These are phyloP conservation scores for Kazachstania sp. DNA, from an alignment of 1,139 yeast species.

Conservation along the genomic window DNA sequence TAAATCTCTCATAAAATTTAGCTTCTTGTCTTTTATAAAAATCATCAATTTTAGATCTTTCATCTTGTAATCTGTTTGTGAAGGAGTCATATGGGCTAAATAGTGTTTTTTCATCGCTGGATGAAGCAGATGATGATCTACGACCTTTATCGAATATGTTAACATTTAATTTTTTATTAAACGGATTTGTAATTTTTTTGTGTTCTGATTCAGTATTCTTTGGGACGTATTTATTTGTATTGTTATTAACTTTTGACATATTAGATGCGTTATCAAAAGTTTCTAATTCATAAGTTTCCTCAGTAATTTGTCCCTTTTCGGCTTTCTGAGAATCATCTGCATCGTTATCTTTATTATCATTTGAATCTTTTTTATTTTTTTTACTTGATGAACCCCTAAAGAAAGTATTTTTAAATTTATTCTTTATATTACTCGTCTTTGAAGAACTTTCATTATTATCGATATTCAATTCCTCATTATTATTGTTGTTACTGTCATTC, in stretches of 20 bases:
- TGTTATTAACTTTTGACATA: not conserved
- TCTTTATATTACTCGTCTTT: conserved; percentile 1
- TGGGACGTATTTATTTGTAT: not conserved
- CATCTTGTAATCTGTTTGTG: conserved; percentile 47
- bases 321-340: not conserved
- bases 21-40: conserved; percentile 49
- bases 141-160: conserved; percentile 4
- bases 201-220: not conserved
- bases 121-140: conserved; percentile 17
- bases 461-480: not conserved
- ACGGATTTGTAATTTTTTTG: conserved; percentile 1
- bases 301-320: conserved; percentile 11
- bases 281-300: conserved; percentile 26
- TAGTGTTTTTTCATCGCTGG: conserved; percentile 19
- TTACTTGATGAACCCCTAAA: not conserved
- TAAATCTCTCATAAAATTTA: conserved; percentile 41
- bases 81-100: conserved; percentile 35
- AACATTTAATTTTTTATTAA: conserved; percentile 1
- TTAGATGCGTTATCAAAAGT: conserved; percentile 13
- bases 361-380: not conserved
- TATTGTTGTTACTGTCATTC: not conserved
- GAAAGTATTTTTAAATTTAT: conserved; percentile 1
- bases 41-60: conserved; percentile 49
- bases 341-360: not conserved
- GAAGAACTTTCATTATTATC: not conserved